These are phyloP conservation scores for Circinella minor DNA, from an alignment of 371 early-diverging fungal species.

Conservation along the genomic window DNA sequence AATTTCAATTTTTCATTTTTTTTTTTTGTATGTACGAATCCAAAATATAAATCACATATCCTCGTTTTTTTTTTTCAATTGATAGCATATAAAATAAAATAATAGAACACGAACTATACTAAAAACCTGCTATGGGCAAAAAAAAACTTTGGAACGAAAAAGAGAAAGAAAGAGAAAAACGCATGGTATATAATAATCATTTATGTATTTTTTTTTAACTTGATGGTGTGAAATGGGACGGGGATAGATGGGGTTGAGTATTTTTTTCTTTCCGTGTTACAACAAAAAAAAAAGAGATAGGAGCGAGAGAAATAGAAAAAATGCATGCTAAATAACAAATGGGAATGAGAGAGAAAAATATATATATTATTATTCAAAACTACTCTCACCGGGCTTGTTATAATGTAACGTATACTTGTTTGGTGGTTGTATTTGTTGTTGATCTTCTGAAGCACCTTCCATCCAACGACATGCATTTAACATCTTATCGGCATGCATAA, in stretches of 20 bases:
- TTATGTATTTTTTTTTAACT: no score
- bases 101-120: no score
- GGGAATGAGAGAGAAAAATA: neutral
- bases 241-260: neutral
- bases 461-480: constrained; percentile 36
- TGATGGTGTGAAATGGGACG: no score
- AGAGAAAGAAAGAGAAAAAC: no score
- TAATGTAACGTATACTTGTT: constrained; percentile 42
- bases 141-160: no score
- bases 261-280: neutral
- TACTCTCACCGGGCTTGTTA: constrained; percentile 9
- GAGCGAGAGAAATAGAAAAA: neutral
- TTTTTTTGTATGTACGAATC: constrained; percentile 3
- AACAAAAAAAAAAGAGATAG: neutral
- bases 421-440: constrained; percentile 16
- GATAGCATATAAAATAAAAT: no score
- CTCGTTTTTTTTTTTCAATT: no score
- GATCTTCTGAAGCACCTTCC: constrained; percentile 16
- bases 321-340: neutral
- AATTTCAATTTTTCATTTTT: neutral
- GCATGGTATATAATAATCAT: no score
- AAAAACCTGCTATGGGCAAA: no score
- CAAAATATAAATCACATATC: neutral
- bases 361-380: neutral
- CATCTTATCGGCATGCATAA: constrained; percentile 44